Conservation (phyloP, 2,329 filamentous ascomycete genomes). For the Erysiphe pisi region DNA sequence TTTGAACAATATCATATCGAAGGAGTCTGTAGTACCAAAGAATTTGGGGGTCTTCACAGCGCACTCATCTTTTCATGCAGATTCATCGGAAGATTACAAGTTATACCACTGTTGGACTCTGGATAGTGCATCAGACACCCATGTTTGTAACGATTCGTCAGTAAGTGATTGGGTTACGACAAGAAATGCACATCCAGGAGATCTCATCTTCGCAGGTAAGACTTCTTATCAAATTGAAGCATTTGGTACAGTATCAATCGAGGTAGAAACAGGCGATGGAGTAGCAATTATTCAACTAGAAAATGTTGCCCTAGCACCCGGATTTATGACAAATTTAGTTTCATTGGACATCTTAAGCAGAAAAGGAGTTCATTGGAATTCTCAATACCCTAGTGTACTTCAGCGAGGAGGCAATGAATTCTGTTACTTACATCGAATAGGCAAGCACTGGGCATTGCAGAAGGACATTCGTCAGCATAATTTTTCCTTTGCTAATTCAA, state of each 20-base stretch:
- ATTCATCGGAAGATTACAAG: not conserved
- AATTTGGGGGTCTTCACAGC: not conserved
- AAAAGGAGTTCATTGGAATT: not conserved
- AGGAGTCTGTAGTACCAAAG: not conserved
- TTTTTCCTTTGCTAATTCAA: not conserved
- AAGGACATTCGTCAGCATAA: not conserved
- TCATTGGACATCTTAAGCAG: not conserved
- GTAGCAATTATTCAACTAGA: not conserved
- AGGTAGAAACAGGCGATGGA: not conserved
- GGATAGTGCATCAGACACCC: conserved; percentile 20
- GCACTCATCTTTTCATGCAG: not conserved
- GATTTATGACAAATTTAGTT: conserved; percentile 11
- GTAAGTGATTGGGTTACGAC: conserved; percentile 1
- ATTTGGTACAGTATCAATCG: not conserved
- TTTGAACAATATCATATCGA: not conserved
- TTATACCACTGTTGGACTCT: not conserved
- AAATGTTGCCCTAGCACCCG: not conserved
- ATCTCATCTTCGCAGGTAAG: not conserved
- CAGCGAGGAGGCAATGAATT: not conserved
- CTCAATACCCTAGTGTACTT: not conserved
- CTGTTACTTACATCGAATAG: not conserved
- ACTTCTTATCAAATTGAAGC: not conserved
- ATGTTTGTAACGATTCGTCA: not conserved
- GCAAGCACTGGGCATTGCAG: not conserved
- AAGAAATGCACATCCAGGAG: not conserved